Evolutionary conservation across 1,139 yeast species (phyloP).

Genomic region (Pichia sp.): DNA sequence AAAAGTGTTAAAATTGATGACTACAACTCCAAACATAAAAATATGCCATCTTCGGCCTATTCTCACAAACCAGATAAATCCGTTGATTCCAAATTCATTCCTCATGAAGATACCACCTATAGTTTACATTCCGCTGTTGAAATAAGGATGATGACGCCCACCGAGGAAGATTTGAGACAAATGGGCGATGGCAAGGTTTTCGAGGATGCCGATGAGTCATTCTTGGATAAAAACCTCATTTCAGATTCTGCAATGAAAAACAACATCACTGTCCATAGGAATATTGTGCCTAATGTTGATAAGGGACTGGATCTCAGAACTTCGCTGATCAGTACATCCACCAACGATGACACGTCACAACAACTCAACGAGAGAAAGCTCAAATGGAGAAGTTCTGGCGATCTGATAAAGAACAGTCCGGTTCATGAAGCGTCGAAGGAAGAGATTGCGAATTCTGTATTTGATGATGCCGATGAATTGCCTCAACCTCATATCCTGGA

Average conservation of each 20-base stretch:
- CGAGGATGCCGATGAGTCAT: slow-evolving; percentile 28
- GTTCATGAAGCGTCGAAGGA: slow-evolving; percentile 22
- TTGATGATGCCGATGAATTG: slow-evolving; percentile 30
- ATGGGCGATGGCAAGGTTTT: slow-evolving; percentile 20
- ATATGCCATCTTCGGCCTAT: neutral
- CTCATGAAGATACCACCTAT: slow-evolving; percentile 24
- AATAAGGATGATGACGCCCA: slow-evolving; percentile 26
- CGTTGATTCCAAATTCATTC: slow-evolving; percentile 20
- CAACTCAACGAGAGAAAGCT: slow-evolving; percentile 20
- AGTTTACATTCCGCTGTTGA: slow-evolving; percentile 31
- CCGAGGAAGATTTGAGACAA: slow-evolving; percentile 19
- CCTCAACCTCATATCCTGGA: neutral
- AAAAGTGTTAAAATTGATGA: slow-evolving; percentile 16
- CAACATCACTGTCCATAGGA: slow-evolving; percentile 26
- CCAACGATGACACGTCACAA: slow-evolving; percentile 23
- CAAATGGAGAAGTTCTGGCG: slow-evolving; percentile 9
- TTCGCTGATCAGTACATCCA: slow-evolving; percentile 27
- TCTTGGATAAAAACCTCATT: slow-evolving; percentile 9
- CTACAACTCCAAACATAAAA: slow-evolving; percentile 14
- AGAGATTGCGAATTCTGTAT: slow-evolving; percentile 19
- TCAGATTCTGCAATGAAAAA: slow-evolving; percentile 8
- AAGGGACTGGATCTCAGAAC: slow-evolving; percentile 23
- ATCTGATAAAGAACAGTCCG: neutral
- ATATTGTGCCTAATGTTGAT: slow-evolving; percentile 25
- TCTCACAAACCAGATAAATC: slow-evolving; percentile 23